A percentile compares a stretch with the other conserved stretches of the same genome.
These are phyloP conservation scores for Endocalyx cinctus DNA, from an alignment of 2,329 filamentous ascomycete species.

Conservation along the genomic window DNA sequence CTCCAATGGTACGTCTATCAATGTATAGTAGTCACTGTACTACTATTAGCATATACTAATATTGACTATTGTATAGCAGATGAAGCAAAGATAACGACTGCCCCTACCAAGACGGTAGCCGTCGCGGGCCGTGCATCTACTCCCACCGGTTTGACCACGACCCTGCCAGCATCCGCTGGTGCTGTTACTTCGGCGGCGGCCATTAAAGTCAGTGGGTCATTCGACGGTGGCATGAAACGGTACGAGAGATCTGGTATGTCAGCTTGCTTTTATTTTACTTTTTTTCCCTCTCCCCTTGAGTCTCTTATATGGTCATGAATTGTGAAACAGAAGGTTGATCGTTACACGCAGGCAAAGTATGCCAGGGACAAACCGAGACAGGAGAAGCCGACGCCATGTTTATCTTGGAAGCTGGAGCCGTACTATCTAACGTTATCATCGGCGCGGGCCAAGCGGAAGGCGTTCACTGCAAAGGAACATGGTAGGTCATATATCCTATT, in stretches of 20 bases:
- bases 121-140: slow-evolving; percentile 4
- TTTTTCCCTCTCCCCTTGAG: too few relatives aligned
- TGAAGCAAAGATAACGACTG: slow-evolving; percentile 2
- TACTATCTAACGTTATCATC: slow-evolving; percentile 43
- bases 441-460: slow-evolving; percentile 41
- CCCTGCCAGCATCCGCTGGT: slow-evolving; percentile 6
- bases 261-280: too few relatives aligned
- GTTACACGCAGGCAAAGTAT: slow-evolving; percentile 13
- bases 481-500: too few relatives aligned
- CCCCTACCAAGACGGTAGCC: slow-evolving; percentile 6
- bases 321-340: too few relatives aligned
- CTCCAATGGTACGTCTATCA: too few relatives aligned
- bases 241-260: too few relatives aligned
- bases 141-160: slow-evolving; percentile 8
- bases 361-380: slow-evolving; percentile 17
- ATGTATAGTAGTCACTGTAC: too few relatives aligned
- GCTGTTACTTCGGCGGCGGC: slow-evolving; percentile 9
- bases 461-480: slow-evolving; percentile 40
- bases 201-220: slow-evolving; percentile 13
- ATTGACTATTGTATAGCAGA: too few relatives aligned
- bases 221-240: slow-evolving; percentile 18
- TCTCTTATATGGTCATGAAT: too few relatives aligned
- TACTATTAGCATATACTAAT: too few relatives aligned
- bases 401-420: slow-evolving; percentile 32
- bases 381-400: slow-evolving; percentile 19